Base-by-base conservation (phyloP, 2,329 filamentous ascomycete genomes). In the Furcasterigmium sp. region DNA sequence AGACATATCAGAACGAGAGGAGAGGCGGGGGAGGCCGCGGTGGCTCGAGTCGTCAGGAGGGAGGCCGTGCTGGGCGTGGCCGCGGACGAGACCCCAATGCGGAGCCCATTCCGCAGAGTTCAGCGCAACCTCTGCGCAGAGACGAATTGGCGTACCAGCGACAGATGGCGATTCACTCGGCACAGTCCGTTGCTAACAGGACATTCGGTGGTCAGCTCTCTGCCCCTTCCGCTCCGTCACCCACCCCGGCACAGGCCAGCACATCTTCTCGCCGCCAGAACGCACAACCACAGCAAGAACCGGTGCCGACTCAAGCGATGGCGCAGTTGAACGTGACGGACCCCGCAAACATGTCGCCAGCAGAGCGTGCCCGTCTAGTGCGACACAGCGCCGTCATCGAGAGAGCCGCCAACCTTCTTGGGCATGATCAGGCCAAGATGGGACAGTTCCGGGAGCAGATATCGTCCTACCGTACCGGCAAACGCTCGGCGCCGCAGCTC, bases 101-200 rank as follows among this genome's bases (percentile, higher is more conserved):
- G 1, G 91, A 96, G 51, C 75, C 86, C 17, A 65, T 91, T 19
- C 86, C 89, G 4, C 70, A 78, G 6, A 87, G 85, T 25, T 88
- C 86, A 43, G 85, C 87, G 2, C 88, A 93, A 51, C 84, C 89
- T 2, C 62, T 96, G 57, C 79, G 87, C 39, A 75, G 93, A 58
- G 93, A 94, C 50, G 89, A 97, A 63, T 69, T 95, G 42, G 91
- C 93, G 3, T 95, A 89, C 61, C 91, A 97, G 58, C 77, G 93
- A 40, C 89, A 95, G 56, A 82, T 95, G 73, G 91, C 90, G 32
- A 89, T 97, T 39, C 90, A 95, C 54, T 91, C 84, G 39, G 84
- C 89, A 1, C 89, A 94, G 57, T 88, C 89, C 0, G 77, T 88
- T 0, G 81, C 87, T 0, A 84, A 79, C 36, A 80, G 90, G 35